phyloP scores from a whole-genome alignment of 1,139 yeast species.

The Meyerozyma carpophila region DNA sequence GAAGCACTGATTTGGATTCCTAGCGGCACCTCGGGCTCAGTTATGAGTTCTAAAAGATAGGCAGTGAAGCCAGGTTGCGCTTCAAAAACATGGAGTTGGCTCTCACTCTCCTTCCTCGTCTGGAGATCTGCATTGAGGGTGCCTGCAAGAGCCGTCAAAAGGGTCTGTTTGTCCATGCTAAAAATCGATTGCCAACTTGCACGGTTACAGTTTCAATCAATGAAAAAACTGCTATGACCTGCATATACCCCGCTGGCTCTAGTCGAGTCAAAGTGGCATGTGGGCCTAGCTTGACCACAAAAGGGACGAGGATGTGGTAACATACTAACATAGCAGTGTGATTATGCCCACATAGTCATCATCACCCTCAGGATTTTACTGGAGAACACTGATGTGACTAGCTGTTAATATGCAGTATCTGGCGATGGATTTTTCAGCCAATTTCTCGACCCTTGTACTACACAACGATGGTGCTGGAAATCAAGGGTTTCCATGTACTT shows the following conservation, averaged over 20 bases:
- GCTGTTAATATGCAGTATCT: background rate
- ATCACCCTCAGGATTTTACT: too few relatives aligned
- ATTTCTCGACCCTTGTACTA: background rate
- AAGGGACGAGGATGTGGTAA: too few relatives aligned
- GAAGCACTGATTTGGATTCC: constrained; percentile 59
- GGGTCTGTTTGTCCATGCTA: constrained; percentile 40
- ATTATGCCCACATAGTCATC: too few relatives aligned
- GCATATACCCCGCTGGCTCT: background rate
- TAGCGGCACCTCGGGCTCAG: constrained; percentile 39
- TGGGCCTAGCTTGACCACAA: too few relatives aligned
- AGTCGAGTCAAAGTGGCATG: too few relatives aligned
- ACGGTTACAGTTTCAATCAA: background rate
- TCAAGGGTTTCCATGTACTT: constrained; percentile 53
- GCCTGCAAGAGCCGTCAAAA: constrained; percentile 39
- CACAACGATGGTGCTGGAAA: constrained; percentile 17
- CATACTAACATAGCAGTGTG: too few relatives aligned
- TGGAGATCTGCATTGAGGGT: constrained; percentile 36
- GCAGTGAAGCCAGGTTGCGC: constrained; percentile 54
- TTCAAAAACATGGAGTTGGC: constrained; percentile 34
- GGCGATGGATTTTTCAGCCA: background rate
- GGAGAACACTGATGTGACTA: too few relatives aligned
- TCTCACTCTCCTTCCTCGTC: constrained; percentile 38
- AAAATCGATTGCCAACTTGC: background rate
- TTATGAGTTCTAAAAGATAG: constrained; percentile 48
- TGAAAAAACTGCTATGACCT: background rate